phyloP scores from a whole-genome alignment of 495 filamentous ascomycete genomes.

The Friedmanniomyces simplex region DNA sequence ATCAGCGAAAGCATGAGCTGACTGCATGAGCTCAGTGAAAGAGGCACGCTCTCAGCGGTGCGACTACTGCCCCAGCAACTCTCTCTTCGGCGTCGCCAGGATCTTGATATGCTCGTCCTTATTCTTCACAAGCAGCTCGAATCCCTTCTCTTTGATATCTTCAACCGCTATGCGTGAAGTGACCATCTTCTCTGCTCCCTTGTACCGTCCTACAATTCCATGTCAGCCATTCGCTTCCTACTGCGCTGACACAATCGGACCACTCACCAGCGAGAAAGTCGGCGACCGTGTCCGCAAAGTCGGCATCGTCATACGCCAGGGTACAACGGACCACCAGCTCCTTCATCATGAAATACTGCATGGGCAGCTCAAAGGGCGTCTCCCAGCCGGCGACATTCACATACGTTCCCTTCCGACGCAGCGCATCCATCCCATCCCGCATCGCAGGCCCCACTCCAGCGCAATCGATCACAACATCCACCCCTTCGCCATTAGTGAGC shows the following conservation, averaged over 20 bases:
- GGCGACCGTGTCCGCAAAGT: conserved; percentile 24
- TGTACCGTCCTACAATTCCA: conserved; percentile 21
- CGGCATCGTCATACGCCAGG: conserved; percentile 25
- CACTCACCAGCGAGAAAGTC: conserved; percentile 24
- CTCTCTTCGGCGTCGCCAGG: conserved; percentile 21
- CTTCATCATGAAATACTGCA: conserved; percentile 21
- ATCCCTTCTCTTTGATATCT: conserved; percentile 22
- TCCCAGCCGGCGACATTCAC: conserved; percentile 27
- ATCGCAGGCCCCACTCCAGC: conserved; percentile 20
- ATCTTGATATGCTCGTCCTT: conserved; percentile 29
- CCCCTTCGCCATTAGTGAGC: conserved; percentile 20
- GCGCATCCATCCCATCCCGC: conserved; percentile 22
- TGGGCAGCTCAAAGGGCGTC: conserved; percentile 19
- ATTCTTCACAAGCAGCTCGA: conserved; percentile 23
- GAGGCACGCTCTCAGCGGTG: too few species aligned
- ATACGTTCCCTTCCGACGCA: conserved; percentile 22
- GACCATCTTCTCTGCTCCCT: conserved; percentile 26
- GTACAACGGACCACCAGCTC: conserved; percentile 20
- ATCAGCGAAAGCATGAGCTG: too few species aligned
- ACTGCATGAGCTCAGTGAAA: too few species aligned
- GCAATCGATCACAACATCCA: conserved; percentile 26
- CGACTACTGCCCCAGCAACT: background rate
- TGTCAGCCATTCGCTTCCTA: background rate
- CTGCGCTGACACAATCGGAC: background rate
- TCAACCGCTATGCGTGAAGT: conserved; percentile 27